Base-by-base conservation (phyloP, 1,284 basidiomycete genomes). In the Athelia psychrophila region DNA sequence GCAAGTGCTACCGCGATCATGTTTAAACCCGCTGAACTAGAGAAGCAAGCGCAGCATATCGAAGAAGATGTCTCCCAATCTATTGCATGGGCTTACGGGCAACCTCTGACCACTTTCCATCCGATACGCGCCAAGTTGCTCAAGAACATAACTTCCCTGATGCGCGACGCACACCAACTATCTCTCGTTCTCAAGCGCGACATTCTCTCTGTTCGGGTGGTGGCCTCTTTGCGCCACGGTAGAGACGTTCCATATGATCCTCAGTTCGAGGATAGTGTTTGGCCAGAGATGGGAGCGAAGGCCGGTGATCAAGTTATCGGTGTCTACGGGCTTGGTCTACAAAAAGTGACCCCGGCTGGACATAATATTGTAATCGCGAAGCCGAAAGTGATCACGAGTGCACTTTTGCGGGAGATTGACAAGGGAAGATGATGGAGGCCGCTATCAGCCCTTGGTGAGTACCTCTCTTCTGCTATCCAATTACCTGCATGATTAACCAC, bases 181-280 rank as follows among this genome's bases (percentile, higher is more conserved):
- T 48, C 47, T 48, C 6, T 48, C 24, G 25, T 36, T 23, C 15
- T 35, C 22, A 48, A 48, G 24, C 47, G 47, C 10, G 47, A 48
- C 47, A 30, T 48, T 20, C 47, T 48, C 24, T 48, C 47, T 18
- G 10, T 19, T 27, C 24, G 25, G 23, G 33, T 48, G 25, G 35
- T 25, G 16, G 47, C 33, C 27, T 9, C 9, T 25, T 16, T 48
- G n/a, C 5, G 12, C 20, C 5, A n/a, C n/a, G 13, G 25, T 8
- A 6, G 5, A 25, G 16, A 20, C 16, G 12, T 9, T 9, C 8
- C 19, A 25, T 23, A 18, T 19, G 30, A 48, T 48, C 25, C 18
- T 35, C 15, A 27, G 24, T 5, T 8, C 5, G 44, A 4, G 23
- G 44, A 48, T 12, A 35, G 19, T 20, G 22, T 48, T 12, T 48